phyloP scores from a whole-genome alignment of 2,329 filamentous ascomycete genomes.

The Neonectria neomacrospora region DNA sequence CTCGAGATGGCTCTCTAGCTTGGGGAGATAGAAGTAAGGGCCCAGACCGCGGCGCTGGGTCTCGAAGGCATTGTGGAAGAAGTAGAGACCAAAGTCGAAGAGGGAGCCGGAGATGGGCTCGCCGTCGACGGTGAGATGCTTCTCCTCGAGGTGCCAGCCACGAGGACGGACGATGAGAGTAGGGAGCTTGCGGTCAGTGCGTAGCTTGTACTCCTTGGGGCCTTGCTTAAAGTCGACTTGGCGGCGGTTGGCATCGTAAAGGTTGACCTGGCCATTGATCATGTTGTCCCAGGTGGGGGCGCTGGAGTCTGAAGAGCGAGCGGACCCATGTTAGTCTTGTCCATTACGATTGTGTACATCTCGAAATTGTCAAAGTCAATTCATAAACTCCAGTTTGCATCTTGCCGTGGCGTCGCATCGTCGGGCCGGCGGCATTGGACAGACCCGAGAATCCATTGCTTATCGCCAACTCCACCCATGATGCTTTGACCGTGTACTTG shows the following conservation, averaged over 20 bases:
- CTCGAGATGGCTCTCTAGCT: slow-evolving; percentile 98
- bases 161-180: slow-evolving; percentile 94
- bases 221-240: slow-evolving; percentile 98
- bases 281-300: slow-evolving; percentile 99
- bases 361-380: not conserved
- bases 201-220: slow-evolving; percentile 95
- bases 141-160: slow-evolving; percentile 98
- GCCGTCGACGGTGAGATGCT: slow-evolving; percentile 95
- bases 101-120: slow-evolving; percentile 92
- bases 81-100: slow-evolving; percentile 98
- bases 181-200: slow-evolving; percentile 84
- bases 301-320: slow-evolving; percentile 75
- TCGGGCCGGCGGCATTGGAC: not conserved
- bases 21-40: slow-evolving; percentile 97
- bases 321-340: slow-evolving; percentile 32
- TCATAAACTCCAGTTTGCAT: not conserved
- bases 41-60: slow-evolving; percentile 84
- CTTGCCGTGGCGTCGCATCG: not conserved
- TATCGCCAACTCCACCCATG: slow-evolving; percentile 17
- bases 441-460: slow-evolving; percentile 1
- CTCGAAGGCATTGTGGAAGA: slow-evolving; percentile 97
- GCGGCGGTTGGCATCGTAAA: slow-evolving; percentile 93
- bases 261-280: slow-evolving; percentile 97
- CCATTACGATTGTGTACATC: slow-evolving; percentile 6
- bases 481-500: slow-evolving; percentile 6